Percentiles rank a stretch among this genome's conserved stretches.
These are phyloP conservation scores for Backusella tuberculispora DNA, from an alignment of 192 early-diverging fungal species.

Conservation along the genomic window DNA sequence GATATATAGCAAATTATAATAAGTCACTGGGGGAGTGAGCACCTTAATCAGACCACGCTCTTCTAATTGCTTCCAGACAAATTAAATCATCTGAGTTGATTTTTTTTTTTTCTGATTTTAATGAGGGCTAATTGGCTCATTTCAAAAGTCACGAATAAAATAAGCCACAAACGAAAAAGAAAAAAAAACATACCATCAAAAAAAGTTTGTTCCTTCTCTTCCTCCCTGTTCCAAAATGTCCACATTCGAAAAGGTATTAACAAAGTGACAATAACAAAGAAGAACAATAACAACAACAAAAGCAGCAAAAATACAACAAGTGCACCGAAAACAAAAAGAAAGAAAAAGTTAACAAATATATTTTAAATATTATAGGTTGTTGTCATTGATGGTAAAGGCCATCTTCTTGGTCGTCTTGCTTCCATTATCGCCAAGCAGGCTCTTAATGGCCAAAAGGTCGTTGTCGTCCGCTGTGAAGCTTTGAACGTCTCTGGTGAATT, in stretches of 20 bases:
- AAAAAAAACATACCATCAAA: slow-evolving; percentile 16
- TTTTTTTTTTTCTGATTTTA: too few relatives aligned
- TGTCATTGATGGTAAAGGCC: slow-evolving; percentile 99
- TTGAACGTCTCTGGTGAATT: slow-evolving; percentile 97
- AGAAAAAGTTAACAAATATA: background rate
- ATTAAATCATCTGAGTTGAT: background rate
- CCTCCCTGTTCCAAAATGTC: slow-evolving; percentile 30
- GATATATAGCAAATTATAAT: too few relatives aligned
- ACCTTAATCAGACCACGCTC: too few relatives aligned
- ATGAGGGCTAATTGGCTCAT: background rate
- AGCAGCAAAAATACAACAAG: background rate
- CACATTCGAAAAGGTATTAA: slow-evolving; percentile 39
- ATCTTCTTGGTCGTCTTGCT: slow-evolving; percentile 97
- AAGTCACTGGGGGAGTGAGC: too few relatives aligned
- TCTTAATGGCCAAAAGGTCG: slow-evolving; percentile 96
- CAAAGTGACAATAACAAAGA: background rate
- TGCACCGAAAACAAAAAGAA: background rate
- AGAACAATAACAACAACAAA: background rate
- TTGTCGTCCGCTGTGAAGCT: slow-evolving; percentile 98
- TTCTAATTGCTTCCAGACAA: too few relatives aligned
- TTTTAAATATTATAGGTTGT: slow-evolving; percentile 70
- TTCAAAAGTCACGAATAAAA: background rate
- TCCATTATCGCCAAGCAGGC: slow-evolving; percentile 98
- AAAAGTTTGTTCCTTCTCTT: slow-evolving; percentile 23
- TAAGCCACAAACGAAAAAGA: slow-evolving; percentile 11